Conservation (phyloP, 2,329 filamentous ascomycete species). For the Fusarium zealandicum region DNA sequence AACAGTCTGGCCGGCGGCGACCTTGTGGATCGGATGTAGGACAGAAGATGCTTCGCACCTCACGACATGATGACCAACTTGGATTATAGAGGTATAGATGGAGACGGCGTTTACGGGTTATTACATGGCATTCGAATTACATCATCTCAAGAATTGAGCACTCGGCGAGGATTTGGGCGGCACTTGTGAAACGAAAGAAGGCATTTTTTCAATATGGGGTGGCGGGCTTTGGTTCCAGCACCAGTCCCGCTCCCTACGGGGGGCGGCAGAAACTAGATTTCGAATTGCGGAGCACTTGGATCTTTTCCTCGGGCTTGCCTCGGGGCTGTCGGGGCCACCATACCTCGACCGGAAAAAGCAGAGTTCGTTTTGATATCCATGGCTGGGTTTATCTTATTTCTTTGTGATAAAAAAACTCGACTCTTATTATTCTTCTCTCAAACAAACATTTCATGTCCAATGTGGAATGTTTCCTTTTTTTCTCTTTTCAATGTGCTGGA, state of each 20-base stretch:
- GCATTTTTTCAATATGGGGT: conserved; percentile 25
- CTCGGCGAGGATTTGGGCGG: conserved; percentile 37
- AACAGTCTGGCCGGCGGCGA: conserved; percentile 80
- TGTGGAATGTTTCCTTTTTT: conserved; percentile 21
- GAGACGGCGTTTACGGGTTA: conserved; percentile 49
- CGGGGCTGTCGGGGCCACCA: conserved; percentile 38
- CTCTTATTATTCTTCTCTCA: conserved; percentile 34
- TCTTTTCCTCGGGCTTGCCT: conserved; percentile 42
- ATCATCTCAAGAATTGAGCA: conserved; percentile 37
- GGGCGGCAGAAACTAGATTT: conserved; percentile 40
- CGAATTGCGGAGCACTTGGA: conserved; percentile 43
- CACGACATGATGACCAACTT: conserved; percentile 50
- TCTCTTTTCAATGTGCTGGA: conserved; percentile 14
- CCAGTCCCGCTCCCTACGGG: conserved; percentile 15
- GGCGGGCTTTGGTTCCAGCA: conserved; percentile 17
- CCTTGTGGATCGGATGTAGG: conserved; percentile 63
- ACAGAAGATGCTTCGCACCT: conserved; percentile 37
- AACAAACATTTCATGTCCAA: conserved; percentile 18
- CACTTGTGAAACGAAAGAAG: conserved; percentile 36
- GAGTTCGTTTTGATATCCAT: conserved; percentile 33
- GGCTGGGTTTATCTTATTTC: conserved; percentile 22
- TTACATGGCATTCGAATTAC: conserved; percentile 40
- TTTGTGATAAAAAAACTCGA: conserved; percentile 38
- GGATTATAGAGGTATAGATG: conserved; percentile 51
- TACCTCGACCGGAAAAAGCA: conserved; percentile 36